Evolutionary conservation across 257 asterid species (phyloP).

Genomic region (Cordia subcordata): DNA sequence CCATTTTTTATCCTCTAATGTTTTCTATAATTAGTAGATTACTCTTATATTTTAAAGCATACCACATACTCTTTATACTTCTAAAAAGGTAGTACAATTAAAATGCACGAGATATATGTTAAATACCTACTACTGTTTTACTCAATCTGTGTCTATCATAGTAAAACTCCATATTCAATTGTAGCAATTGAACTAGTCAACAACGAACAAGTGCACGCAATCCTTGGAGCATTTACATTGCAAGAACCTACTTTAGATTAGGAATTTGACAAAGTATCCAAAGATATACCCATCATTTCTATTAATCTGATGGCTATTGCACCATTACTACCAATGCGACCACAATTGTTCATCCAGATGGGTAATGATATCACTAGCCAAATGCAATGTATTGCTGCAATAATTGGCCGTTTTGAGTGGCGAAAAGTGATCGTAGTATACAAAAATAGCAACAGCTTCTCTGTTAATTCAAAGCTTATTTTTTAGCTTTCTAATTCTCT

Average conservation of each 20-base stretch:
- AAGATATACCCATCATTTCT: conserved; percentile 36
- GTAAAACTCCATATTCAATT: neutral
- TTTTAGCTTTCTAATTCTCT: conserved; percentile 16
- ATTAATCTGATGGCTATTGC: conserved; percentile 15
- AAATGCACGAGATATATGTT: too few species aligned
- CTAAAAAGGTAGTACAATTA: too few species aligned
- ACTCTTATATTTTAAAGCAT: too few species aligned
- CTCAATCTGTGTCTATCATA: too few species aligned
- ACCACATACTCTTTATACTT: too few species aligned
- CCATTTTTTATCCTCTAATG: too few species aligned
- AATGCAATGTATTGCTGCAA: conserved; percentile 45
- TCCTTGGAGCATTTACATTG: conserved; percentile 38
- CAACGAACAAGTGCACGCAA: conserved; percentile 26
- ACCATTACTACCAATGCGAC: conserved; percentile 9
- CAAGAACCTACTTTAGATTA: conserved; percentile 45
- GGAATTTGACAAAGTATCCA: conserved; percentile 12
- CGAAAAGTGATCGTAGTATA: conserved; percentile 39
- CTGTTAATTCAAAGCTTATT: conserved; percentile 25
- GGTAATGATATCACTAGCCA: conserved; percentile 20
- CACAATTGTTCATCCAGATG: conserved; percentile 25
- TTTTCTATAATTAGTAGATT: too few species aligned
- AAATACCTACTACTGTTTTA: too few species aligned
- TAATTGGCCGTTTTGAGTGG: conserved; percentile 52
- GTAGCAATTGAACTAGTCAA: conserved; percentile 36
- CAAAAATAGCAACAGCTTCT: conserved; percentile 27